Percentiles rank a stretch among this genome's conserved stretches.
phyloP scores from a whole-genome alignment of 129 eudicot species.

The Ambrosia artemisiifolia region DNA sequence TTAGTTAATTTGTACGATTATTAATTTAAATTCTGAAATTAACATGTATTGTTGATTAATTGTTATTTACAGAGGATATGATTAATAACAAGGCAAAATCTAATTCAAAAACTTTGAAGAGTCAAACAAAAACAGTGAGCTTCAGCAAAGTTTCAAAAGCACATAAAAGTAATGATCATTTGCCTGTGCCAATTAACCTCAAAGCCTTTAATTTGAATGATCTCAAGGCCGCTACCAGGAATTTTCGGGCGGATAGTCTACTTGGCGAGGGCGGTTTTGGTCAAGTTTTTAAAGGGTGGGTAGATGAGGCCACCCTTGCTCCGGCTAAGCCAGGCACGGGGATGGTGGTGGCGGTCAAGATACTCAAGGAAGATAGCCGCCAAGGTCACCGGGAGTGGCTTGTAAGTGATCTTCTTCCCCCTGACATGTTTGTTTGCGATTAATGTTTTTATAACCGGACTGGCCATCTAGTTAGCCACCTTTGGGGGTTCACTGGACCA shows the following conservation, averaged over 20 bases:
- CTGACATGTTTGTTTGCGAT: background rate
- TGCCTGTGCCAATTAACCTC: conserved; percentile 35
- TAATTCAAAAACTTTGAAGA: conserved; percentile 18
- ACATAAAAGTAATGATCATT: conserved; percentile 22
- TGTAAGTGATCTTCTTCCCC: conserved; percentile 31
- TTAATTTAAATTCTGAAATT: background rate
- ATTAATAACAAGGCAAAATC: conserved; percentile 22
- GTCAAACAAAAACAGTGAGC: conserved; percentile 32
- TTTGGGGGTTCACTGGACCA: background rate
- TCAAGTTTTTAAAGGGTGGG: conserved; percentile 66
- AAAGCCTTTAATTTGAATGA: conserved; percentile 56
- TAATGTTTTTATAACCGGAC: background rate
- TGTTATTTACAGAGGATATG: conserved; percentile 34
- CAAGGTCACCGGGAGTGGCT: conserved; percentile 86
- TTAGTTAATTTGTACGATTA: background rate
- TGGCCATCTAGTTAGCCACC: background rate
- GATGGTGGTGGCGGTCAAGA: conserved; percentile 58
- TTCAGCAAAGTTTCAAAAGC: conserved; percentile 34
- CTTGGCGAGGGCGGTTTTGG: conserved; percentile 74
- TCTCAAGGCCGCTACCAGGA: conserved; percentile 52
- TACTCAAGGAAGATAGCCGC: conserved; percentile 54
- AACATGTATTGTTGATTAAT: background rate
- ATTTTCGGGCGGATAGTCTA: conserved; percentile 62
- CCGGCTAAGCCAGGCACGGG: conserved; percentile 71
- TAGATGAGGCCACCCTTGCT: conserved; percentile 54